Percentiles rank a stretch among this genome's conserved stretches.
Evolutionary conservation across 495 filamentous ascomycete species (phyloP).

Genomic region (Daldinia loculata): DNA sequence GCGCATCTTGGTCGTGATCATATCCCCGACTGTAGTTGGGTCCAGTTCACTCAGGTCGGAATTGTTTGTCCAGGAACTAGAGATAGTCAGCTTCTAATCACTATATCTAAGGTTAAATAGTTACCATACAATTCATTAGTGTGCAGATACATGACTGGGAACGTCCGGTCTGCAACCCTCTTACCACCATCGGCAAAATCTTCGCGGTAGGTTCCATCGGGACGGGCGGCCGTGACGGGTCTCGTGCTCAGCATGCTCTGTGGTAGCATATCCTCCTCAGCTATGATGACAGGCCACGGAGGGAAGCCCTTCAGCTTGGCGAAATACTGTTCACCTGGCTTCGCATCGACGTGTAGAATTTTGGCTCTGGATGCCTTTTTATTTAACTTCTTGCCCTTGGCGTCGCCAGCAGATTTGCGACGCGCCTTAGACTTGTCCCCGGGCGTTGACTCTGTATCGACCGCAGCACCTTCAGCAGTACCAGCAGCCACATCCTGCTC

Average conservation of each 20-base stretch:
- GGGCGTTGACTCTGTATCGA: constrained; percentile 35
- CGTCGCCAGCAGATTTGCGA: constrained; percentile 75
- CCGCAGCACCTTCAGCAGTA: constrained; percentile 40
- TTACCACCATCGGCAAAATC: constrained; percentile 85
- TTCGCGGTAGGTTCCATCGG: constrained; percentile 83
- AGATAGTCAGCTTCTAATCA: constrained; percentile 27
- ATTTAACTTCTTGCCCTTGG: constrained; percentile 81
- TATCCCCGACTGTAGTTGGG: constrained; percentile 68
- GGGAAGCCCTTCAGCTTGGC: constrained; percentile 90
- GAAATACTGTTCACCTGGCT: constrained; percentile 87
- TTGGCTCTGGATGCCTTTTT: constrained; percentile 80
- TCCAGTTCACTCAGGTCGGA: constrained; percentile 78
- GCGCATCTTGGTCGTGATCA: constrained; percentile 73
- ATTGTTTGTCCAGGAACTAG: constrained; percentile 86
- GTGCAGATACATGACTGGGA: constrained; percentile 90
- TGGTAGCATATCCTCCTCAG: constrained; percentile 91
- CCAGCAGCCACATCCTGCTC: constrained; percentile 25
- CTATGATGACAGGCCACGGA: constrained; percentile 89
- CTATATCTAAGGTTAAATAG: not conserved
- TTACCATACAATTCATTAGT: constrained; percentile 91
- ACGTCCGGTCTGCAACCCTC: constrained; percentile 81
- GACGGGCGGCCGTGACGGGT: constrained; percentile 80
- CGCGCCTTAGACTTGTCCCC: constrained; percentile 57
- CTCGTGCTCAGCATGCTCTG: constrained; percentile 71
- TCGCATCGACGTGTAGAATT: constrained; percentile 75